These are phyloP conservation scores for Ballota nigra DNA, from an alignment of 257 asterid genomes.

Conservation along the genomic window DNA sequence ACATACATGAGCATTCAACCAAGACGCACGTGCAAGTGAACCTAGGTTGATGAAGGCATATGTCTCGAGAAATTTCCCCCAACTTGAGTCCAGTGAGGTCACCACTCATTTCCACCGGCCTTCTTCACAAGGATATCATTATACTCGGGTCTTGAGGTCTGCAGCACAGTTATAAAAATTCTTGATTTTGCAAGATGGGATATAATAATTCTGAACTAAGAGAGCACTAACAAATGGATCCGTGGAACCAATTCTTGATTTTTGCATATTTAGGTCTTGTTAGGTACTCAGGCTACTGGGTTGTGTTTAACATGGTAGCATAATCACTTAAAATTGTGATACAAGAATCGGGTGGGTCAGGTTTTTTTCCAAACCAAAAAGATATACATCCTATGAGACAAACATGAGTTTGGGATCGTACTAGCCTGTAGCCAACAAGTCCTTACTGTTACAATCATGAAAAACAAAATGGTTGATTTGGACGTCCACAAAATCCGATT, in stretches of 20 bases:
- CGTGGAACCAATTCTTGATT: not conserved
- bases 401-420: not conserved
- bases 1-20: not conserved
- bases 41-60: not conserved
- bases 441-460: not conserved
- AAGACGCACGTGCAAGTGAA: not conserved
- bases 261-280: not conserved
- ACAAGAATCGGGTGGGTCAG: not conserved
- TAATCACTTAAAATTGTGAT: not conserved
- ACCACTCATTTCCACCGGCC: slow-evolving; percentile 85
- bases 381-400: not conserved
- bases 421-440: not conserved
- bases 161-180: slow-evolving; percentile 12
- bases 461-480: not conserved
- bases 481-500: not conserved
- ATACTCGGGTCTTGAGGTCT: slow-evolving; percentile 96
- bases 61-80: not conserved
- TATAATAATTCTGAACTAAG: not conserved
- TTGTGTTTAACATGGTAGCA: not conserved
- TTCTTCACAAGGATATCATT: slow-evolving; percentile 88
- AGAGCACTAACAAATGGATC: not conserved
- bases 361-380: not conserved
- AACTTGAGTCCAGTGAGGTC: too few relatives aligned
- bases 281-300: not conserved
- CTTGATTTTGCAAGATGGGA: not conserved